Evolutionary conservation across 2,329 filamentous ascomycete species (phyloP).

Genomic region (Penicillium sp.): DNA sequence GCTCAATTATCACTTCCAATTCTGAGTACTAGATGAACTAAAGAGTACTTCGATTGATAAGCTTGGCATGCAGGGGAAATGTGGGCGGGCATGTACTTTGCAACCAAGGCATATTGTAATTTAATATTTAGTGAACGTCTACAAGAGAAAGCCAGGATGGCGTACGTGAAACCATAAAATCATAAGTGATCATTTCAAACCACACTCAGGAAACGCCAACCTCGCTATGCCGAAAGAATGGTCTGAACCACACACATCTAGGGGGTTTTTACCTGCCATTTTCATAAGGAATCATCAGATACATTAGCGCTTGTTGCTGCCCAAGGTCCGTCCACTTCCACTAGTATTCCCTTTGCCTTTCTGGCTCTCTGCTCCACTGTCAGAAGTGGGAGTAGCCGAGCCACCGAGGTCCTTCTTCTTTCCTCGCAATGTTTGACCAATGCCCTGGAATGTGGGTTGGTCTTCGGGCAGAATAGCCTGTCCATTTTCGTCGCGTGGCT

Average conservation of each 20-base stretch:
- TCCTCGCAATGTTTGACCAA: conserved; percentile 75
- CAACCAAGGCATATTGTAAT: too few relatives aligned
- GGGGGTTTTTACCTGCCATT: conserved; percentile 9
- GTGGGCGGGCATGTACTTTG: not conserved
- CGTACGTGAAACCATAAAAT: not conserved
- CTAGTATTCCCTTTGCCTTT: conserved; percentile 19
- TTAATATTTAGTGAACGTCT: not conserved
- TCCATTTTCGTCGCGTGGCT: conserved; percentile 68
- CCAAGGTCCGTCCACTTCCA: conserved; percentile 19
- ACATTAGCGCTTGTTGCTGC: conserved; percentile 18
- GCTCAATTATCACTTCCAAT: too few relatives aligned
- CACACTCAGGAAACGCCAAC: conserved; percentile 25
- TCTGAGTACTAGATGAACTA: too few relatives aligned
- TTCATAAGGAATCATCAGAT: conserved; percentile 1
- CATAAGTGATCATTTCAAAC: not conserved
- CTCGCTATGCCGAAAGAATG: conserved; percentile 26
- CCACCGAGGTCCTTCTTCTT: conserved; percentile 65
- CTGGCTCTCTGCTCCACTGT: conserved; percentile 33
- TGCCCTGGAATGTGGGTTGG: conserved; percentile 76
- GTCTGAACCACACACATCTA: conserved; percentile 7
- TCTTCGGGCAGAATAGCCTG: conserved; percentile 60
- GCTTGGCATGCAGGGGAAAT: not conserved
- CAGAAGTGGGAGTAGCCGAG: conserved; percentile 38
- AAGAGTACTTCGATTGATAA: not conserved
- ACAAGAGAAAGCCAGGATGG: not conserved